Percentiles rank a stretch among this genome's conserved stretches.
Conservation (phyloP, 208 protist genomes). For the Acanthamoeba royreba region DNA sequence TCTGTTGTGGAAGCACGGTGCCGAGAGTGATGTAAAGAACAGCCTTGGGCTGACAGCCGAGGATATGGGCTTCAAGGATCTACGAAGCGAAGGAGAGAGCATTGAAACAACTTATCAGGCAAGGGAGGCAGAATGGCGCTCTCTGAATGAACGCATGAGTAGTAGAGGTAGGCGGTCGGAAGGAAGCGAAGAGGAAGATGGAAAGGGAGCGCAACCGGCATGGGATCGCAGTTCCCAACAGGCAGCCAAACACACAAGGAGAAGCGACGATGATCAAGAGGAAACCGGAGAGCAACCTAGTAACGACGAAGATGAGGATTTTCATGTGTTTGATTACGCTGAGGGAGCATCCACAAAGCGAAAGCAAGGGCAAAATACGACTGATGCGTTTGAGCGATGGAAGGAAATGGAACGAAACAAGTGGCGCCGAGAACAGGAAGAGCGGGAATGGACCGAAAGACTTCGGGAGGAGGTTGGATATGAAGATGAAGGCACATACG, state of each 20-base stretch:
- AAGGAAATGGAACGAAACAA: constrained; percentile 2
- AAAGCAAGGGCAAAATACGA: background rate
- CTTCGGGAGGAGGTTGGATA: background rate
- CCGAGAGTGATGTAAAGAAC: background rate
- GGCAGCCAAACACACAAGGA: background rate
- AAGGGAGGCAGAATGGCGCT: background rate
- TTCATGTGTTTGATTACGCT: background rate
- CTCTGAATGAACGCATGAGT: too few relatives aligned
- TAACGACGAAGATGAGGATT: background rate
- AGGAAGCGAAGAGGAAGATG: background rate
- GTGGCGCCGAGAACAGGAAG: background rate
- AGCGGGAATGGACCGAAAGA: background rate
- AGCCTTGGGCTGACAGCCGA: background rate
- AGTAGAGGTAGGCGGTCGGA: too few relatives aligned
- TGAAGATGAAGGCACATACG: background rate
- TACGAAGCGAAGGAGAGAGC: background rate
- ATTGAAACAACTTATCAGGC: background rate
- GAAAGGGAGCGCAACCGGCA: background rate
- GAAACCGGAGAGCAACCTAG: background rate
- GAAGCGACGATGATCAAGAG: background rate
- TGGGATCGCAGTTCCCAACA: too few relatives aligned
- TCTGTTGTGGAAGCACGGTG: background rate
- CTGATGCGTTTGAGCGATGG: background rate
- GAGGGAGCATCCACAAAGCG: background rate
- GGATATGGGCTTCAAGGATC: background rate